phyloP scores from a whole-genome alignment of 768 basidiomycete genomes.

The Gautieria morchelliformis region DNA sequence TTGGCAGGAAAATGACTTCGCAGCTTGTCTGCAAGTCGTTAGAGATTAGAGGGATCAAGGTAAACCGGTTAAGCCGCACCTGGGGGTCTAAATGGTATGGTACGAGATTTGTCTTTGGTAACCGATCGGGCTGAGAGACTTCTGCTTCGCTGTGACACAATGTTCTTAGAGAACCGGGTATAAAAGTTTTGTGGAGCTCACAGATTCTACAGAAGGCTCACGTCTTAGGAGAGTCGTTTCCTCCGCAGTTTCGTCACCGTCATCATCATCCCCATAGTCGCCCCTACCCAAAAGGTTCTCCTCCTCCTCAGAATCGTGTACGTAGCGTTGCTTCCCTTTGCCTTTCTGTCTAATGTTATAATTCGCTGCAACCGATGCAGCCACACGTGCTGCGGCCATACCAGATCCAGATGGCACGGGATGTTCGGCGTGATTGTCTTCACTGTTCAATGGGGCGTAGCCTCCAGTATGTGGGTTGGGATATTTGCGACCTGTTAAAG shows the following conservation, averaged over 20 bases:
- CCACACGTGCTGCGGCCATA: slow-evolving; percentile 26
- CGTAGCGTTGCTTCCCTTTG: slow-evolving; percentile 38
- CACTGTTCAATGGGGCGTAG: slow-evolving; percentile 35
- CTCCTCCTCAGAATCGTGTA: slow-evolving; percentile 52
- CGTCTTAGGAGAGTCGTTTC: slow-evolving; percentile 19
- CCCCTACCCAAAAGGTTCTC: slow-evolving; percentile 25
- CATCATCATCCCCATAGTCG: background rate
- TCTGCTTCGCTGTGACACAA: slow-evolving; percentile 15
- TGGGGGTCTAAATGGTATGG: slow-evolving; percentile 67
- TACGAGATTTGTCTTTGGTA: slow-evolving; percentile 62
- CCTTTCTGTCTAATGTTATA: slow-evolving; percentile 19
- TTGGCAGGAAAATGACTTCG: slow-evolving; percentile 75
- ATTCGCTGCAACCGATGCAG: slow-evolving; percentile 22
- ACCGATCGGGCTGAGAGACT: slow-evolving; percentile 17
- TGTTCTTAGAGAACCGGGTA: background rate
- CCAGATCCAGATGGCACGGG: slow-evolving; percentile 16
- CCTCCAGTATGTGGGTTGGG: slow-evolving; percentile 31
- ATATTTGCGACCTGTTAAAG: slow-evolving; percentile 36
- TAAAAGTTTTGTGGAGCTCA: slow-evolving; percentile 10
- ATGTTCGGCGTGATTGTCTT: slow-evolving; percentile 15
- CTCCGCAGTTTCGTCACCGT: background rate
- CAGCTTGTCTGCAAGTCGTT: slow-evolving; percentile 45
- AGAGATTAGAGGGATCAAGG: slow-evolving; percentile 3
- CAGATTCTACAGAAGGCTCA: slow-evolving; percentile 18
- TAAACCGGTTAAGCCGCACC: slow-evolving; percentile 27